These are phyloP conservation scores for Beauveria pseudobassiana DNA, from an alignment of 2,329 filamentous ascomycete genomes.

Conservation along the genomic window DNA sequence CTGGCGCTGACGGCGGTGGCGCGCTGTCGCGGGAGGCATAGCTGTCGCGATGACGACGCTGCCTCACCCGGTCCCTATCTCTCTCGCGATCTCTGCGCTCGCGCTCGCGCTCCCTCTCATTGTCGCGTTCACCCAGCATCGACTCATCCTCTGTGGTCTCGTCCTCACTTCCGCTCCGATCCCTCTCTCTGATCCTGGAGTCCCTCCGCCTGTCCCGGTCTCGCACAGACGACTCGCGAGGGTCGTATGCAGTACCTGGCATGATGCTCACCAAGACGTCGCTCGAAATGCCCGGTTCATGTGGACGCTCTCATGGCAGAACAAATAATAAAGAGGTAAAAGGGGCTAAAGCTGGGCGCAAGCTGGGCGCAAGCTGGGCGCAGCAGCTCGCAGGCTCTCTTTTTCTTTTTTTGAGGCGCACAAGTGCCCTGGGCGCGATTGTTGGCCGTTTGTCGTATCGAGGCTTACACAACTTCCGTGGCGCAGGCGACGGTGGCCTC, in stretches of 20 bases:
- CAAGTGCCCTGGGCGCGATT: neutral
- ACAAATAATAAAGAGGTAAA: neutral
- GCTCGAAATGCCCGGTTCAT: neutral
- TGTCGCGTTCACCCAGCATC: conserved; percentile 11
- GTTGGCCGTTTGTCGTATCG: neutral
- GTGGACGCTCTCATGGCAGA: neutral
- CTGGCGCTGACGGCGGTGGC: neutral
- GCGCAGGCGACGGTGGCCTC: conserved; percentile 5
- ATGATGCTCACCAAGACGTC: neutral
- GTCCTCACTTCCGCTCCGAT: conserved; percentile 4
- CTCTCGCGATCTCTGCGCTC: conserved; percentile 18
- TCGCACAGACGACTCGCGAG: conserved; percentile 6
- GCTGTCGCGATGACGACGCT: conserved; percentile 14
- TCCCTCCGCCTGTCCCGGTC: conserved; percentile 15
- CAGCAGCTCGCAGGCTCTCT: neutral
- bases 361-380: neutral
- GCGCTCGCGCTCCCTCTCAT: conserved; percentile 14
- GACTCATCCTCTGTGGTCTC: conserved; percentile 1
- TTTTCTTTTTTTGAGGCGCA: neutral
- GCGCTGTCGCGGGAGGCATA: conserved; percentile 7
- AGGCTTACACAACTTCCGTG: conserved; percentile 8
- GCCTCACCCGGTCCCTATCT: conserved; percentile 14
- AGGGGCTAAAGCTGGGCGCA: neutral
- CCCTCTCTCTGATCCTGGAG: conserved; percentile 10
- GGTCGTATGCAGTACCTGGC: conserved; percentile 1